Base-by-base conservation (phyloP, 352 stramenopile species). In the Pythium biforme region DNA sequence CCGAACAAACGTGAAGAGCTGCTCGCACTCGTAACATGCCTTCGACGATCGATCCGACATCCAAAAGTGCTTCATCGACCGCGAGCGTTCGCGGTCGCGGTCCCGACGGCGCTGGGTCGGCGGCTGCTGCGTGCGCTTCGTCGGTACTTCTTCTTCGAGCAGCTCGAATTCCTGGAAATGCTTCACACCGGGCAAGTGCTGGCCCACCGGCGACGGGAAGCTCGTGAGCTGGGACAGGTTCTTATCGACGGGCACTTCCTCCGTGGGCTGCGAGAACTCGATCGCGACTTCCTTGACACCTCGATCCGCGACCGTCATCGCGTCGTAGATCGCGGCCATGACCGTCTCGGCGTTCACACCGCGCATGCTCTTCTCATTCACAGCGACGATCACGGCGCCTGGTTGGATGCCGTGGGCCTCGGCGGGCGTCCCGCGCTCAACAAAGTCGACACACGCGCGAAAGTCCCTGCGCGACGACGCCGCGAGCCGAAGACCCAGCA, bases 11-110 rank as follows among this genome's bases (percentile, higher is more conserved):
- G 80, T 92, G 52, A 95, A 95, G 37, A 91, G 70, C 48, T 83
- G 74, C 48, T 93, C 85, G 62, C 86, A 95, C 41, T 92, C 81
- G 54, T 91, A 92, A 51, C 86, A 95, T 0, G 76, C 70, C 59
- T 95, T 95, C 22, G 79, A 79, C 19, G 86, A 92, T 19, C 86
- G 81, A 61, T 95, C 86, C 50, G 86, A 95, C 86, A 95, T 95
- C 86, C 86, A 95, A 60, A 95, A 95, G 64, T 92, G 84, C 55
- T 92, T 94, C 63, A 93, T 77, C 20, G 81, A 90, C 45, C 83
- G 82, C 27, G 79, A 77, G 27, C 84, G 72, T 26, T 84, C 70
- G 12, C 80, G 69, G 15, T 43, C 37, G 37, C 37, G 37, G 14
- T 43, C 37, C 6, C 37, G 37, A 14, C 68, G 71, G 14, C 76